phyloP scores from a whole-genome alignment of 352 stramenopile species.

The Lagenidium giganteum region DNA sequence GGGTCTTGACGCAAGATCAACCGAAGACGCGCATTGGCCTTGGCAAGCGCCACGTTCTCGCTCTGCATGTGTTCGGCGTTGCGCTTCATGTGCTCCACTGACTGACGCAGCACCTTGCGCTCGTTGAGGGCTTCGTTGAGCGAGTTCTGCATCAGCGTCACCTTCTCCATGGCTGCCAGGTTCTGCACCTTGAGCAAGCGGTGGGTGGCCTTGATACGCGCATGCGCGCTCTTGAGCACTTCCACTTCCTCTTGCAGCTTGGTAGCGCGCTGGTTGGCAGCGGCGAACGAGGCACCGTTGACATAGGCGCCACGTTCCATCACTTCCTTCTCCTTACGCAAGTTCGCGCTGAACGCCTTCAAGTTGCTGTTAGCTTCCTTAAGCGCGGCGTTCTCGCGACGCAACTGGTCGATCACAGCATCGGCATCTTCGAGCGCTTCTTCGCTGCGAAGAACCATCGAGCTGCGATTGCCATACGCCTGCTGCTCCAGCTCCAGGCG shows the following conservation, averaged over 20 bases:
- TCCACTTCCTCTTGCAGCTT: slow-evolving; percentile 86
- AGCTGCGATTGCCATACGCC: slow-evolving; percentile 55
- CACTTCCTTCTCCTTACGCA: slow-evolving; percentile 87
- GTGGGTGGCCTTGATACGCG: slow-evolving; percentile 80
- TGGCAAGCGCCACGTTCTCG: slow-evolving; percentile 81
- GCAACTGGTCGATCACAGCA: slow-evolving; percentile 80
- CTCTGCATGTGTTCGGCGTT: slow-evolving; percentile 75
- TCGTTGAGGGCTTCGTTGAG: slow-evolving; percentile 69
- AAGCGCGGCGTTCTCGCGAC: slow-evolving; percentile 71
- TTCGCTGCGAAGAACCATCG: slow-evolving; percentile 75
- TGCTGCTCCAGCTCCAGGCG: slow-evolving; percentile 79
- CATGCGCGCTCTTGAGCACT: slow-evolving; percentile 65
- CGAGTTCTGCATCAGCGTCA: slow-evolving; percentile 70
- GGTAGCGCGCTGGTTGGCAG: slow-evolving; percentile 76
- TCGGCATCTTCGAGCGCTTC: slow-evolving; percentile 77
- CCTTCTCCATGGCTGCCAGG: slow-evolving; percentile 75
- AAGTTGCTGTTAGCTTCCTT: slow-evolving; percentile 82
- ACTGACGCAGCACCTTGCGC: slow-evolving; percentile 67
- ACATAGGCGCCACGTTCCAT: slow-evolving; percentile 87
- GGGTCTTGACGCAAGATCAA: slow-evolving; percentile 82
- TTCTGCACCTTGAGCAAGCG: slow-evolving; percentile 81
- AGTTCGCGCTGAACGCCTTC: slow-evolving; percentile 76
- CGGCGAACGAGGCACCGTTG: slow-evolving; percentile 81
- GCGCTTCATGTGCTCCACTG: slow-evolving; percentile 63
- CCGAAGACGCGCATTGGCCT: slow-evolving; percentile 77